These are phyloP conservation scores for Spathaspora boniae DNA, from an alignment of 805 yeast genomes.

Conservation along the genomic window DNA sequence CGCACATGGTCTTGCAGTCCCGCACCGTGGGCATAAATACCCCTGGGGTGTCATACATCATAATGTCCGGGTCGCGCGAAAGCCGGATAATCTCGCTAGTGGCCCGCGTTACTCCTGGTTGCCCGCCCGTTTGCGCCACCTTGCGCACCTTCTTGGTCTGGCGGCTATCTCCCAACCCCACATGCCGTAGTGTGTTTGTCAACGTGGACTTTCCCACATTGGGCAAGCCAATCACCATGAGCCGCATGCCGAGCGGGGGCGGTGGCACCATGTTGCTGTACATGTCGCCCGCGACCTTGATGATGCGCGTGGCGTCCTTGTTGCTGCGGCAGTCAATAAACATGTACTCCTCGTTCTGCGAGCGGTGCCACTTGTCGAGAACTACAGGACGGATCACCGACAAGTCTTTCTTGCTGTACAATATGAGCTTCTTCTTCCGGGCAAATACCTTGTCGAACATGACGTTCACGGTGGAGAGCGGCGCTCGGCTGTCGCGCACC, in stretches of 20 bases:
- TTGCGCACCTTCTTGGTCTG: constrained; percentile 42
- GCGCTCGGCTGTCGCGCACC: constrained; percentile 86
- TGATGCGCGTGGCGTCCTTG: constrained; percentile 47
- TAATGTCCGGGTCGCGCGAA: constrained; percentile 56
- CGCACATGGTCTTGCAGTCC: constrained; percentile 66
- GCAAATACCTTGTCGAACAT: constrained; percentile 67
- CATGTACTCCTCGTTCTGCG: constrained; percentile 30
- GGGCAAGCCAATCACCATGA: constrained; percentile 90
- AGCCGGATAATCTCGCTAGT: constrained; percentile 75
- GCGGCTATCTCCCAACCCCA: constrained; percentile 26
- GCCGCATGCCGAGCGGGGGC: constrained; percentile 79
- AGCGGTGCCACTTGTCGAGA: constrained; percentile 32
- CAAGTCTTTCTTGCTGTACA: constrained; percentile 76
- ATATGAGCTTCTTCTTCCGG: constrained; percentile 52
- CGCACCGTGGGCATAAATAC: constrained; percentile 76
- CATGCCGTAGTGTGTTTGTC: constrained; percentile 65
- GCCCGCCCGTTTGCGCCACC: constrained; percentile 82
- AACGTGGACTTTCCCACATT: constrained; percentile 95
- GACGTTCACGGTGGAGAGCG: constrained; percentile 75
- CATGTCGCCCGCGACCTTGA: constrained; percentile 46
- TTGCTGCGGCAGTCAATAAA: constrained; percentile 56
- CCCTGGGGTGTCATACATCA: constrained; percentile 89
- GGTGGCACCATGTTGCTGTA: constrained; percentile 52
- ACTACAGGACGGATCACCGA: constrained; percentile 40
- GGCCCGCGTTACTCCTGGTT: constrained; percentile 85